Evolutionary conservation across 768 basidiomycete genomes (phyloP).

Genomic region (Rossbeevera mucosa): DNA sequence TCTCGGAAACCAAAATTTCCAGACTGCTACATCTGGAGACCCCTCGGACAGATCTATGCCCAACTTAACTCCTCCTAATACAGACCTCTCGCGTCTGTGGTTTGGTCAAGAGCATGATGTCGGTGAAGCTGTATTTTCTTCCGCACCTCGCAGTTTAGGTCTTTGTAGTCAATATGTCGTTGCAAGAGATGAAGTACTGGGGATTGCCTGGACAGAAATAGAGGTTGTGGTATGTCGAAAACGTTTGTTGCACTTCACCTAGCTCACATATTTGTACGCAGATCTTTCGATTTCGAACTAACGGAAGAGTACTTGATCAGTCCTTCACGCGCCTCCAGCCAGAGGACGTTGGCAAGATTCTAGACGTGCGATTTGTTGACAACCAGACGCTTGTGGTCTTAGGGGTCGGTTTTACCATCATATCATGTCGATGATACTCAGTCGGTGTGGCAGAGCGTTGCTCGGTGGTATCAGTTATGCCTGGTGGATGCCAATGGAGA

Average conservation of each 20-base stretch:
- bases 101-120: constrained; percentile 24
- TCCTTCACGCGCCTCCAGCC: constrained; percentile 16
- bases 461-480: constrained; percentile 19
- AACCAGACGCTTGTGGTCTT: constrained; percentile 21
- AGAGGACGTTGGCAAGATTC: constrained; percentile 18
- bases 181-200: constrained; percentile 30
- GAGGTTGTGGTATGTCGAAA: constrained; percentile 25
- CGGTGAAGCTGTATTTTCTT: constrained; percentile 14
- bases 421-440: constrained; percentile 2
- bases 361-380: constrained; percentile 20
- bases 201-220: constrained; percentile 45
- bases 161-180: constrained; percentile 20
- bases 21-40: constrained; percentile 32
- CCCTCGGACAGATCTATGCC: constrained; percentile 21
- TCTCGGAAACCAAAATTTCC: constrained; percentile 45
- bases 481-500: constrained; percentile 10
- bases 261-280: constrained; percentile 1
- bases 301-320: not conserved
- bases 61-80: constrained; percentile 27
- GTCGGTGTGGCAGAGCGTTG: constrained; percentile 6
- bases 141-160: constrained; percentile 8
- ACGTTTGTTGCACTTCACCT: no score
- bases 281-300: constrained; percentile 20
- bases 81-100: constrained; percentile 19
- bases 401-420: constrained; percentile 16